phyloP scores from a whole-genome alignment of 306 rosid genomes.

The Quercus gilva region DNA sequence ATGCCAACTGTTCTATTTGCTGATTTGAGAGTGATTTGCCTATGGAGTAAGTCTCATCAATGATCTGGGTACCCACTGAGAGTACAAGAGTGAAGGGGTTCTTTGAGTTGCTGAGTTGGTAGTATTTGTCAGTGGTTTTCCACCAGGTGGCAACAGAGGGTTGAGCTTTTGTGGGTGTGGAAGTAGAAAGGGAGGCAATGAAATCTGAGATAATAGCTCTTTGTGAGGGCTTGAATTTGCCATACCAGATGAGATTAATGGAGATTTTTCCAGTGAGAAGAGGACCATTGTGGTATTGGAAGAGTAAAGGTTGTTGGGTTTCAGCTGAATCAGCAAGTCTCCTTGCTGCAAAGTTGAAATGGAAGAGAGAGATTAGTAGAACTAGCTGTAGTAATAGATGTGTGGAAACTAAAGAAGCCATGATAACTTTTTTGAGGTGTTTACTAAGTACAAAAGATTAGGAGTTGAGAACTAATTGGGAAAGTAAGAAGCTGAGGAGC shows the following conservation, averaged over 20 bases:
- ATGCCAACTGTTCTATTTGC: constrained; percentile 23
- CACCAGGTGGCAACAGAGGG: constrained; percentile 45
- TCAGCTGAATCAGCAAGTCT: too few species aligned
- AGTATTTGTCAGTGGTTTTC: constrained; percentile 30
- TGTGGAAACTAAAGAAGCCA: too few species aligned
- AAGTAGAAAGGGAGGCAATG: constrained; percentile 39
- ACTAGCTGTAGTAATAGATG: too few species aligned
- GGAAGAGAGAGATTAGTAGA: too few species aligned
- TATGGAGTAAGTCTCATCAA: constrained; percentile 24
- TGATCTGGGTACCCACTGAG: constrained; percentile 27
- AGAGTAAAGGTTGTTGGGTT: constrained; percentile 17
- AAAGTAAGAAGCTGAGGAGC: too few species aligned
- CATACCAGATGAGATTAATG: constrained; percentile 59
- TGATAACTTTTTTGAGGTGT: too few species aligned
- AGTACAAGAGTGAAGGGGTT: constrained; percentile 4
- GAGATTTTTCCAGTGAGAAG: constrained; percentile 51
- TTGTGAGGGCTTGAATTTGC: constrained; percentile 48
- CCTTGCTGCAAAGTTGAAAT: too few species aligned
- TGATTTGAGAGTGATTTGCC: constrained; percentile 27
- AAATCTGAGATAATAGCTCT: constrained; percentile 45
- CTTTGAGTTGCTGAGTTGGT: constrained; percentile 7
- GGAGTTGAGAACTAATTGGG: too few species aligned
- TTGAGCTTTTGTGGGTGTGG: constrained; percentile 7
- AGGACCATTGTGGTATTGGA: constrained; percentile 63
- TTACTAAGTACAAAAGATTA: too few species aligned